Conservation (phyloP, 2,329 filamentous ascomycete genomes). For the Graphiopsis chlorocephala region DNA sequence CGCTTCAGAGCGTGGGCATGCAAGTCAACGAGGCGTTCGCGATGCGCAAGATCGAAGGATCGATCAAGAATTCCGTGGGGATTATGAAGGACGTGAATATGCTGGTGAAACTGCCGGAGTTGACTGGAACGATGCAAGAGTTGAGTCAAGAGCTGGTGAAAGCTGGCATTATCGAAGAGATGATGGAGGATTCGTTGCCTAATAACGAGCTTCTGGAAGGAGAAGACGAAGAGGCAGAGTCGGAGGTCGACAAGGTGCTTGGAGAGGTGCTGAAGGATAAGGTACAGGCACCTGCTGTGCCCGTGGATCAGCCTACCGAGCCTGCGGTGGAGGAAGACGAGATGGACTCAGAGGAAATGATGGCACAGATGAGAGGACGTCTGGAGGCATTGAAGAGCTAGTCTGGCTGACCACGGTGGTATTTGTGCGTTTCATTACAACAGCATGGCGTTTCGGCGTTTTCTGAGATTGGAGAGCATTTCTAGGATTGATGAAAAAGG, state of each 20-base stretch:
- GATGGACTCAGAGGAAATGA: constrained; percentile 82
- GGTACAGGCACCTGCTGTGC: constrained; percentile 61
- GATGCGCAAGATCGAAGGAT: constrained; percentile 91
- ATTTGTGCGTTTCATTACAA: background rate
- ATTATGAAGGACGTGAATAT: constrained; percentile 98
- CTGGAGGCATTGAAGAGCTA: constrained; percentile 88
- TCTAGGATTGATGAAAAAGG: background rate
- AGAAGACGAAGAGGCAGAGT: constrained; percentile 72
- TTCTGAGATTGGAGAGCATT: background rate
- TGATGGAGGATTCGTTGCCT: constrained; percentile 85
- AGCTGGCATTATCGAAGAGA: constrained; percentile 96
- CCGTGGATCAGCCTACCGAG: constrained; percentile 47
- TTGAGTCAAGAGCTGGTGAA: constrained; percentile 84
- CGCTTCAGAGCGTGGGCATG: constrained; percentile 91
- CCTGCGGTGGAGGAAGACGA: constrained; percentile 63
- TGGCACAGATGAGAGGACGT: constrained; percentile 90
- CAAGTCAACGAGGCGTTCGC: constrained; percentile 97
- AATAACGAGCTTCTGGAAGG: constrained; percentile 66
- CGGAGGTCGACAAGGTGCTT: constrained; percentile 88
- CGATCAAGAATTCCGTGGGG: constrained; percentile 77
- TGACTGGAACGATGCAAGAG: constrained; percentile 86
- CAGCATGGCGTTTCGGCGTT: constrained; percentile 14
- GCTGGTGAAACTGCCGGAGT: constrained; percentile 77
- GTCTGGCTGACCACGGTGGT: constrained; percentile 21
- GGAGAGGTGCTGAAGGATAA: constrained; percentile 85